Evolutionary conservation across 2,329 filamentous ascomycete species (phyloP).

Genomic region (Alternaria brassicicola): DNA sequence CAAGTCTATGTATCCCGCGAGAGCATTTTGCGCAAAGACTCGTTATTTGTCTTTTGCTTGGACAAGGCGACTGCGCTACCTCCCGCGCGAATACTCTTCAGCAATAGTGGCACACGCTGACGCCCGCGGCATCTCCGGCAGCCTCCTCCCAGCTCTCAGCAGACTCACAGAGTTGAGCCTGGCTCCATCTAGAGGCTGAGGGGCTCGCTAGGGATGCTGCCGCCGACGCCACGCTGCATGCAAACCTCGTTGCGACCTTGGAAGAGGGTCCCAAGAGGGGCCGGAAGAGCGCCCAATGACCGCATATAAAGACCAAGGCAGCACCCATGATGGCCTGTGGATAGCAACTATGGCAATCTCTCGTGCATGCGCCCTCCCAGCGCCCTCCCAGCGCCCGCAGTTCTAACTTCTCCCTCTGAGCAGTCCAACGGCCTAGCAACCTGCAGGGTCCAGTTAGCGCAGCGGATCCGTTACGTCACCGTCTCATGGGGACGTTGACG

Average conservation of each 20-base stretch:
- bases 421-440: constrained; percentile 14
- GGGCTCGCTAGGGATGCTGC: constrained; percentile 19
- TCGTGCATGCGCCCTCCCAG: constrained; percentile 5
- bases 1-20: not conserved
- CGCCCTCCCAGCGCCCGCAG: constrained; percentile 4
- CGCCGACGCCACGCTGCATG: constrained; percentile 23
- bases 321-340: not conserved
- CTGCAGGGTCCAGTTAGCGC: constrained; percentile 23
- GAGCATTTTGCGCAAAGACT: constrained; percentile 2
- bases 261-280: constrained; percentile 10
- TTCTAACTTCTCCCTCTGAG: constrained; percentile 8
- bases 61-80: constrained; percentile 19
- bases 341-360: constrained; percentile 3
- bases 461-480: constrained; percentile 30
- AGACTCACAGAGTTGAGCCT: constrained; percentile 10
- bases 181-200: constrained; percentile 19
- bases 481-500: constrained; percentile 9
- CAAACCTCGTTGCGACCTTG: constrained; percentile 14
- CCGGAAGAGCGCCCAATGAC: constrained; percentile 7
- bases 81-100: constrained; percentile 22
- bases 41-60: constrained; percentile 13
- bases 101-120: constrained; percentile 20
- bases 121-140: constrained; percentile 27
- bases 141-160: constrained; percentile 15
- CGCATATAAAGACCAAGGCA: constrained; percentile 5